Evolutionary conservation across 257 asterid species (phyloP), one percentile per base, ranked within the genome.

Genomic region (Gentiana straminea): DNA sequence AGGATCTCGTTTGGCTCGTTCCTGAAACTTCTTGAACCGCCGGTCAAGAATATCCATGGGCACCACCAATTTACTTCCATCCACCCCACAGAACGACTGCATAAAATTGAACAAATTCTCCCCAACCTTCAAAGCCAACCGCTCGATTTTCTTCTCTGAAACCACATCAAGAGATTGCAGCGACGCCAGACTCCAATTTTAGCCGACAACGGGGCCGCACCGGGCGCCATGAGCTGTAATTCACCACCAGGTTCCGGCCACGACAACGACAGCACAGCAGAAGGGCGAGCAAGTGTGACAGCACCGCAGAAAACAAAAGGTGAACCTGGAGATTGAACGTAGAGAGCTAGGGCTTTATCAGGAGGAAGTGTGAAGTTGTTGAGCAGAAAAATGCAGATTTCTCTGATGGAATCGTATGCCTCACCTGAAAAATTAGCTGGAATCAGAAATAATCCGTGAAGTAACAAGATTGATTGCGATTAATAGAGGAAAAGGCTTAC

Each of bases 1-100:
- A 0, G 94, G 95, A 60, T 89, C 97, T 51, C 94, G 81, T 78
- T 83, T 89, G 0, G 95, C 89, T 73, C 86, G 73, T 51, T 89
- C 95, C 70, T 81, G 97, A 59, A 89, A 83, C 81, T 84, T 89
- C 95, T 83, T 86, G 64, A 89, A 89, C 97, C 97, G 86, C 34
- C 97, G 72, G 57, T 83, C 94, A 81, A 89, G 47, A 51, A 89
- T 86, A 78, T 89, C 97, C 84, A 75, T 86, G 5, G 97, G 97
- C 73, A 89, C 95, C 15, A 86, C 76, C 37, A 89, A 83, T 81
- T 75, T 86, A 59, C 86, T 78, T 32, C 97, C 94, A 51, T 89
- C 97, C 3, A 86, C 93, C 8, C 87, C 95, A 52, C 97, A 86
- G 62, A 89, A 84, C 15, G 97, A 86, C 83, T 89, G 94, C 95